Evolutionary conservation across 768 basidiomycete genomes (phyloP).

Genomic region (Rhodotorula taiwanensis): DNA sequence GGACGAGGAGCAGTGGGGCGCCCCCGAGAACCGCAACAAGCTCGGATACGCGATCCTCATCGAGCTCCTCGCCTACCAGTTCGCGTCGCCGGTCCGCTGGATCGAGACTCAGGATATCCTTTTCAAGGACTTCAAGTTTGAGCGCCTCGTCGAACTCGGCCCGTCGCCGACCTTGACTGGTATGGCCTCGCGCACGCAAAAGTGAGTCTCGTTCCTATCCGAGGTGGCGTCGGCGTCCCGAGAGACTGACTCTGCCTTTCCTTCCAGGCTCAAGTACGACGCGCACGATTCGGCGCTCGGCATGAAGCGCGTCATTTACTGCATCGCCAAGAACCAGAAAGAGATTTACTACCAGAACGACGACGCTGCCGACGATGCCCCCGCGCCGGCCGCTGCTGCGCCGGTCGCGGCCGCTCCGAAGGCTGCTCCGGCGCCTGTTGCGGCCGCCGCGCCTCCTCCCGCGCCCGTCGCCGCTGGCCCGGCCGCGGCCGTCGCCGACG

Average conservation of each 20-base stretch:
- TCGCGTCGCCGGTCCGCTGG: constrained; percentile 97
- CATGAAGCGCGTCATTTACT: constrained; percentile 71
- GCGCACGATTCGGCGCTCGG: constrained; percentile 74
- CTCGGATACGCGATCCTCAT: constrained; percentile 94
- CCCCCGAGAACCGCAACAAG: constrained; percentile 73
- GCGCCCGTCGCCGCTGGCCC: constrained; percentile 51
- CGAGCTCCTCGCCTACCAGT: constrained; percentile 94
- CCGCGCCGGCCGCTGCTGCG: constrained; percentile 47
- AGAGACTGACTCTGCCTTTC: constrained; percentile 16
- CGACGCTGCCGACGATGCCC: constrained; percentile 47
- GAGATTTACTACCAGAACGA: constrained; percentile 93
- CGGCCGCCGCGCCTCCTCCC: constrained; percentile 47
- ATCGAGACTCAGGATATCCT: constrained; percentile 96
- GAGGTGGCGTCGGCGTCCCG: not conserved
- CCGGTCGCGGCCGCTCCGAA: constrained; percentile 47
- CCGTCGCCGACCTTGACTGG: constrained; percentile 94
- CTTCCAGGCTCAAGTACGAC: constrained; percentile 66
- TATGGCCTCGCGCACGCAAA: constrained; percentile 82
- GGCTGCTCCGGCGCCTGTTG: constrained; percentile 47
- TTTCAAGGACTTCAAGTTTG: constrained; percentile 77
- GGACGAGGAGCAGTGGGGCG: constrained; percentile 85
- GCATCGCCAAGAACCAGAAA: constrained; percentile 89
- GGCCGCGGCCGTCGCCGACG: constrained; percentile 74
- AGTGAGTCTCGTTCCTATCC: constrained; percentile 49
- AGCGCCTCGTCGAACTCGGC: constrained; percentile 90